Evolutionary conservation across 2,329 filamentous ascomycete genomes (phyloP).

Genomic region (Phoma sp.): DNA sequence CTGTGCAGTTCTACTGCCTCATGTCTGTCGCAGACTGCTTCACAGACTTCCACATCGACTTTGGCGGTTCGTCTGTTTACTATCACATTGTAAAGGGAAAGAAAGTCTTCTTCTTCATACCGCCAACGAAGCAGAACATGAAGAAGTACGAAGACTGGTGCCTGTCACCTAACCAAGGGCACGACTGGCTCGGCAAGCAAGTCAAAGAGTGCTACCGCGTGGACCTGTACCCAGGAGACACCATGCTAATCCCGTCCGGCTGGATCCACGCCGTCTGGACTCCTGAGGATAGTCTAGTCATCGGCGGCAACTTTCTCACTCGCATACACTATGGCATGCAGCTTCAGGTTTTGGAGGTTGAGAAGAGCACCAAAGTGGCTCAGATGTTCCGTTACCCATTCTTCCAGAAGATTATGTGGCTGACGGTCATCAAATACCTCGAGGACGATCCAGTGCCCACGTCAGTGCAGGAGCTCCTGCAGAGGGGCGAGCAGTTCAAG

Average conservation of each 20-base stretch:
- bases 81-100: slow-evolving; percentile 74
- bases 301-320: slow-evolving; percentile 75
- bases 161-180: slow-evolving; percentile 70
- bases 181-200: slow-evolving; percentile 69
- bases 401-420: slow-evolving; percentile 76
- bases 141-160: slow-evolving; percentile 78
- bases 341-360: slow-evolving; percentile 69
- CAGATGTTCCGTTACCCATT: slow-evolving; percentile 72
- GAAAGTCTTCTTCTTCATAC: slow-evolving; percentile 76
- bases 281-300: slow-evolving; percentile 72
- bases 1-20: slow-evolving; percentile 72
- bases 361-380: slow-evolving; percentile 71
- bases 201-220: slow-evolving; percentile 73
- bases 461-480: slow-evolving; percentile 62
- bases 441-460: slow-evolving; percentile 69
- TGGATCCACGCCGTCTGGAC: slow-evolving; percentile 79
- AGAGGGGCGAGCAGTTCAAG: slow-evolving; percentile 63
- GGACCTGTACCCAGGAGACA: slow-evolving; percentile 71
- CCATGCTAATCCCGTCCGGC: slow-evolving; percentile 74
- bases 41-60: slow-evolving; percentile 76
- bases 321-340: slow-evolving; percentile 71
- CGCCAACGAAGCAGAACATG: slow-evolving; percentile 71
- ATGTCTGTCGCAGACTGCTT: slow-evolving; percentile 77
- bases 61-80: slow-evolving; percentile 74
- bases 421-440: slow-evolving; percentile 69